phyloP scores from a whole-genome alignment of 164 flowering plant genomes.

The Vitis vinifera region ASM3070453v1 NC_081809.1:3852001-3852500 shows the following conservation, averaged over 20 bases:
- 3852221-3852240: not conserved
- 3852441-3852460: slow-evolving; percentile 77
- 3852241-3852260: slow-evolving; percentile 33
- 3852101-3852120: too few species aligned
- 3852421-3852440: slow-evolving; percentile 70
- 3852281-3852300: slow-evolving; percentile 28
- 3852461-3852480: slow-evolving; percentile 11
- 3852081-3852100: too few species aligned
- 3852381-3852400: slow-evolving; percentile 52
- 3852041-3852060: too few species aligned
- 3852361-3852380: slow-evolving; percentile 33
- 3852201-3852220: not conserved
- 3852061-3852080: too few species aligned
- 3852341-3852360: slow-evolving; percentile 26
- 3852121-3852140: too few species aligned
- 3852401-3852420: slow-evolving; percentile 60
- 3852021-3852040: too few species aligned
- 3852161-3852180: not conserved
- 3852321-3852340: slow-evolving; percentile 24
- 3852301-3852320: slow-evolving; percentile 25
- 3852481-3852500: slow-evolving; percentile 2
- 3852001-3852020: too few species aligned
- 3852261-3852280: slow-evolving; percentile 27
- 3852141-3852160: not conserved
- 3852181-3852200: not conserved